Evolutionary conservation across 352 stramenopile species (phyloP), one percentile per base, ranked within the genome.

Genomic region (Phytopythium litorale): DNA sequence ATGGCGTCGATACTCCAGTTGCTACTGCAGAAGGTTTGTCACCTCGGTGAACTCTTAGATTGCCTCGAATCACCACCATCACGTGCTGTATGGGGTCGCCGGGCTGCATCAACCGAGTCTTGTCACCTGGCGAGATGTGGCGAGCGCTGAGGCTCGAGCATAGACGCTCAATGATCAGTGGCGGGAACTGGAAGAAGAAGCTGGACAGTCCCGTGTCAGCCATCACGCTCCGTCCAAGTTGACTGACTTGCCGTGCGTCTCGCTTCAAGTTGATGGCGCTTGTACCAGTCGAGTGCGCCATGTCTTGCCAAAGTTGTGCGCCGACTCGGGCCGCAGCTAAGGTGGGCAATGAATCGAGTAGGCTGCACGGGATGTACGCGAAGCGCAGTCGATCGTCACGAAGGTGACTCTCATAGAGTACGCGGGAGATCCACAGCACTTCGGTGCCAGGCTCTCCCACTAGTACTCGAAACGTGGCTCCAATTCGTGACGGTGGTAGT

Each of bases 131-230:
- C 12, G 60, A n/a, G 45, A 68, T 74, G 4, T 76, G 66, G 4
- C 65, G 61, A 2, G 81, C 42, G 35, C 84, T 62, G 60, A 89
- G 75, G 21, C 67, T 63, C 52, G 87, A 66, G 35, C 69, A 76
- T 7, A 89, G 45, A 1, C 80, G 70, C 32, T 88, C 80, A 16
- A 88, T 59, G 7, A 87, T 73, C 12, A 87, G 48, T 1, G 78
- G 78, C 1, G 80, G 75, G 51, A 89, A 76, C 61, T 90, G 80
- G 56, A 79, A 80, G 32, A 85, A 71, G 35, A 75, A 64, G 51
- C 75, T 86, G 16, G 57, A 71, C 18, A 81, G 35, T 0, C 54
- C 65, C 13, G 64, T 13, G 50, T 86, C 64, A 0, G 75, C 62
- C 1, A 74, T 63, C n/a, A 89, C 42, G 19, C 68, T 43, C 49